Conservation (phyloP, 441 rosid species). For the Populus hybrid region DNA sequence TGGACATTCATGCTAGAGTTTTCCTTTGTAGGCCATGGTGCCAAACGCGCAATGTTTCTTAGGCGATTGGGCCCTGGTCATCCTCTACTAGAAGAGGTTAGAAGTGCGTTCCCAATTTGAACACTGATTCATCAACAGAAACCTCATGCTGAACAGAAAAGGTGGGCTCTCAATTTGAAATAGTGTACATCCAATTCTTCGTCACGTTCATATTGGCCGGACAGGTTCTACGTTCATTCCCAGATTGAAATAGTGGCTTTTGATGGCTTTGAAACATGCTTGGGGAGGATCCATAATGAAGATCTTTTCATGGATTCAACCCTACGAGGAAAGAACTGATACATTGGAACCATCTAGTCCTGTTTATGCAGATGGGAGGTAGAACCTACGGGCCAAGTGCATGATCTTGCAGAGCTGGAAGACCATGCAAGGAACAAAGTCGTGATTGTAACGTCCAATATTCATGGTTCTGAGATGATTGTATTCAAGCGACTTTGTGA, state of each 20-base stretch:
- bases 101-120: not conserved
- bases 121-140: not conserved
- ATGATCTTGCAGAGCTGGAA: not conserved
- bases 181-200: not conserved
- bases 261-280: not conserved
- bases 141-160: not conserved
- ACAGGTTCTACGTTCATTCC: not conserved
- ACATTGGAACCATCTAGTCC: not conserved
- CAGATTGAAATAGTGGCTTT: not conserved
- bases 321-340: not conserved
- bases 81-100: not conserved
- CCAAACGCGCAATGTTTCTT: not conserved
- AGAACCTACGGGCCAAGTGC: not conserved
- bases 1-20: conserved; percentile 16
- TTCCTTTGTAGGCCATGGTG: conserved; percentile 10
- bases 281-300: not conserved
- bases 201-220: conserved; percentile 1
- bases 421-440: not conserved
- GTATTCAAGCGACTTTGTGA: not conserved
- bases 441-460: not conserved
- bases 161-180: not conserved
- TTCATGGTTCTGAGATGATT: not conserved
- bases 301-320: not conserved
- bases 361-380: not conserved
- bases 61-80: conserved; percentile 6